Conservation (phyloP, 2,329 filamentous ascomycete species). For the Phaeophleospora eucalypticola region DNA sequence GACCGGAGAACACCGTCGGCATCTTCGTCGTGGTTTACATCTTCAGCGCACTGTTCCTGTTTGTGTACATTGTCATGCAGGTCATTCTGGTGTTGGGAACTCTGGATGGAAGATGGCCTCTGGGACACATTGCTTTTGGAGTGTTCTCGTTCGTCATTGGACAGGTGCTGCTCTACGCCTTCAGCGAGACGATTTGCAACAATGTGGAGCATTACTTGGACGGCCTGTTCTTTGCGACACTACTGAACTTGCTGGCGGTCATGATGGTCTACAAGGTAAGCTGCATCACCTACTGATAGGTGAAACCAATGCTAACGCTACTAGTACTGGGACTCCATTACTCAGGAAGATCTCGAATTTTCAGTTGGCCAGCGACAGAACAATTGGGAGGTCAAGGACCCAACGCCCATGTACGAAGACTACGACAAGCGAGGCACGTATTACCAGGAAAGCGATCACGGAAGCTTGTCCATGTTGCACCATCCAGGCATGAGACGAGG, state of each 20-base stretch:
- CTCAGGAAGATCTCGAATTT: constrained; percentile 95
- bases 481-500: constrained; percentile 23
- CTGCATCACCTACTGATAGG: constrained; percentile 5
- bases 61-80: constrained; percentile 84
- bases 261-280: constrained; percentile 99
- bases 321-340: constrained; percentile 99
- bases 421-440: constrained; percentile 65
- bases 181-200: constrained; percentile 80
- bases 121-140: constrained; percentile 87
- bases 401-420: constrained; percentile 71
- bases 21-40: constrained; percentile 91
- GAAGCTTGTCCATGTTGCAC: constrained; percentile 46
- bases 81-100: constrained; percentile 83
- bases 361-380: constrained; percentile 92
- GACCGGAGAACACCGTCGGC: constrained; percentile 79
- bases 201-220: constrained; percentile 88
- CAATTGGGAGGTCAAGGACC: constrained; percentile 97
- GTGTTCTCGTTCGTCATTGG: constrained; percentile 87
- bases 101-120: constrained; percentile 88
- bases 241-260: constrained; percentile 87
- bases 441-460: constrained; percentile 65
- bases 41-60: constrained; percentile 79
- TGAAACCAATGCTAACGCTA: constrained; percentile 1
- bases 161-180: constrained; percentile 87
- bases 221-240: constrained; percentile 87